Conservation (phyloP, 768 basidiomycete species). For the Hericium rajendrae region DNA sequence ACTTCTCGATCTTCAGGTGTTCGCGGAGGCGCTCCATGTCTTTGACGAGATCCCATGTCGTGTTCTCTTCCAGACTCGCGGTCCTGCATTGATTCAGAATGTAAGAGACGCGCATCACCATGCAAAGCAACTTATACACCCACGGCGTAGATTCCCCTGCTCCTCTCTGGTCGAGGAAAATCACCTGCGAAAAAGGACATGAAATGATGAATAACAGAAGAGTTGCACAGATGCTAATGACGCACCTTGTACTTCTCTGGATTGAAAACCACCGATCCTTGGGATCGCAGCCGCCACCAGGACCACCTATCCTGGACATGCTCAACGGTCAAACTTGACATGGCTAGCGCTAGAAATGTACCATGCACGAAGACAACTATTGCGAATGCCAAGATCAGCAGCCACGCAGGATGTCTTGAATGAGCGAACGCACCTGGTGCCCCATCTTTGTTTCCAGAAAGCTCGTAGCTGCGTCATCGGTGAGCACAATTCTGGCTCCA, state of each 20-base stretch:
- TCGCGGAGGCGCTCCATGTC: constrained; percentile 80
- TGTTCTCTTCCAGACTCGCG: constrained; percentile 78
- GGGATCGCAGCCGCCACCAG: constrained; percentile 65
- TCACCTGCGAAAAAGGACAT: constrained; percentile 37
- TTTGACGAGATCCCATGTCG: constrained; percentile 87
- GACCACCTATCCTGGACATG: constrained; percentile 42
- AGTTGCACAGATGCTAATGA: not conserved
- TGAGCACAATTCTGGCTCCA: not conserved
- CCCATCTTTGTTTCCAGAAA: constrained; percentile 11
- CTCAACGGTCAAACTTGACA: not conserved
- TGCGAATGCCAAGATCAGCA: not conserved
- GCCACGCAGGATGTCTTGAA: not conserved
- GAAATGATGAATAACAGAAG: not conserved
- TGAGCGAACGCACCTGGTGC: constrained; percentile 8
- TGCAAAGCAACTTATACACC: constrained; percentile 17
- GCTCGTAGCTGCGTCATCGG: constrained; percentile 9
- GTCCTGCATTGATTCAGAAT: constrained; percentile 30
- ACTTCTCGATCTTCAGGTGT: constrained; percentile 69
- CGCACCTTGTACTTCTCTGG: constrained; percentile 73
- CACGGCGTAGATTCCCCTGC: constrained; percentile 81
- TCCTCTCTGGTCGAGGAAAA: constrained; percentile 87
- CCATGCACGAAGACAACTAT: constrained; percentile 15
- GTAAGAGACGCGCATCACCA: constrained; percentile 1
- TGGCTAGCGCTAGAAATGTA: not conserved
- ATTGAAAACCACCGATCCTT: constrained; percentile 75